Percentiles rank a stretch among this genome's conserved stretches.
Conservation (phyloP, 768 basidiomycete genomes). For the Leucogyrophana mollusca region DNA sequence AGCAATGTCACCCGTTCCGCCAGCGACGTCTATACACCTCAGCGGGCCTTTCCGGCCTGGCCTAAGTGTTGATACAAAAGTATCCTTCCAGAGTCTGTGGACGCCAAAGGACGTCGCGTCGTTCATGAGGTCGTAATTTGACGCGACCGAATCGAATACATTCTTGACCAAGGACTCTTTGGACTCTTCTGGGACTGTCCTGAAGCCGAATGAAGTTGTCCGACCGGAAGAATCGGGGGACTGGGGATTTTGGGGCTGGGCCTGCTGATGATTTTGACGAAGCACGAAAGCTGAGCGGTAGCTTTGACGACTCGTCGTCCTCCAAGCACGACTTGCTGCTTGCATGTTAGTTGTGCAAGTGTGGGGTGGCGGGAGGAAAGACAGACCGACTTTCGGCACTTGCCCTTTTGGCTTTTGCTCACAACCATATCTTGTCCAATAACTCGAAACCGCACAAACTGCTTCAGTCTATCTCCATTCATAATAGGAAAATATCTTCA, state of each 20-base stretch:
- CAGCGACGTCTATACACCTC: constrained; percentile 93
- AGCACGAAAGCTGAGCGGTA: not conserved
- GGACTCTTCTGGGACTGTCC: constrained; percentile 76
- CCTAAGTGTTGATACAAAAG: constrained; percentile 70
- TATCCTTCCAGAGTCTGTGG: constrained; percentile 96
- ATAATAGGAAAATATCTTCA: too few species aligned
- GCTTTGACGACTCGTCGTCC: too few species aligned
- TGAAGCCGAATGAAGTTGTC: constrained; percentile 92
- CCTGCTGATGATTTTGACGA: constrained; percentile 18
- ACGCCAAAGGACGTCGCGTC: constrained; percentile 97
- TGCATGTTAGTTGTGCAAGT: too few species aligned
- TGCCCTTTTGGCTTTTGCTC: too few species aligned
- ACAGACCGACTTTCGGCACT: too few species aligned
- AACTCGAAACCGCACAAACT: too few species aligned
- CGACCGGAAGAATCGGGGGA: constrained; percentile 21
- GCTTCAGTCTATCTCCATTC: too few species aligned
- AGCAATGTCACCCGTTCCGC: constrained; percentile 97
- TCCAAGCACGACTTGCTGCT: too few species aligned
- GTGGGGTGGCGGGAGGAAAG: too few species aligned
- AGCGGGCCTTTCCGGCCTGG: constrained; percentile 75
- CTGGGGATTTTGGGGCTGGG: not conserved
- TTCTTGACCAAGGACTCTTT: constrained; percentile 91
- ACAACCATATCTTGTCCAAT: too few species aligned
- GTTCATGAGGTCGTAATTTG: constrained; percentile 97
- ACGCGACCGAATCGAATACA: constrained; percentile 95